phyloP scores from a whole-genome alignment of 2,329 filamentous ascomycete species.

The Blastomyces gilchristii region DNA sequence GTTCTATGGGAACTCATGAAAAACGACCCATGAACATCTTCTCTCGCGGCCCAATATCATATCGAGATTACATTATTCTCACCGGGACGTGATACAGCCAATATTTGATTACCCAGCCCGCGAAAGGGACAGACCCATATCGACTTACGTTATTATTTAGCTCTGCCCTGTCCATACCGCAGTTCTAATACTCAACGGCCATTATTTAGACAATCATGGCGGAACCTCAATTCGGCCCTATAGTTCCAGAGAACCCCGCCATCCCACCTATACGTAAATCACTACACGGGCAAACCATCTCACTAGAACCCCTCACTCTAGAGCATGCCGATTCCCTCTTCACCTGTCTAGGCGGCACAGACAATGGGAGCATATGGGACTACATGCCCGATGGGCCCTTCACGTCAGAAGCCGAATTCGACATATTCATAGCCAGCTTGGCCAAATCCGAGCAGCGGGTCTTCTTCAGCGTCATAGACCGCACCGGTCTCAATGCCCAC shows the following conservation, averaged over 20 bases:
- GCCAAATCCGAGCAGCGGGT: constrained; percentile 28
- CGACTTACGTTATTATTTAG: background rate
- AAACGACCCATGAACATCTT: background rate
- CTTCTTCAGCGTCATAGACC: constrained; percentile 39
- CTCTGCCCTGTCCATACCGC: background rate
- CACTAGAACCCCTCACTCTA: constrained; percentile 21
- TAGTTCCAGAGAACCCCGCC: background rate
- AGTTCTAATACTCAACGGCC: background rate
- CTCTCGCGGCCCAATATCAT: background rate
- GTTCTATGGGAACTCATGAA: background rate
- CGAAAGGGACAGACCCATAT: background rate
- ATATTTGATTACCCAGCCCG: background rate
- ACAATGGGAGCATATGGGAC: constrained; percentile 29
- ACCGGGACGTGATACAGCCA: background rate
- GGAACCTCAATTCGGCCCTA: background rate
- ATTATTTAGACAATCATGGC: background rate
- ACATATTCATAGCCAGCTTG: constrained; percentile 17
- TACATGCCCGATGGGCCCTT: constrained; percentile 35
- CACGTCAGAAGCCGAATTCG: constrained; percentile 20
- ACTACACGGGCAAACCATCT: constrained; percentile 16
- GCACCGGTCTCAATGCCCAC: constrained; percentile 17
- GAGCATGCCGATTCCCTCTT: constrained; percentile 26
- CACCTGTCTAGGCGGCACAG: constrained; percentile 19
- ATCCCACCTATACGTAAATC: background rate
- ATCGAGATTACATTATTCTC: background rate